Conservation (phyloP, 1,284 basidiomycete genomes). For the Ceratobasidium sp. region DNA sequence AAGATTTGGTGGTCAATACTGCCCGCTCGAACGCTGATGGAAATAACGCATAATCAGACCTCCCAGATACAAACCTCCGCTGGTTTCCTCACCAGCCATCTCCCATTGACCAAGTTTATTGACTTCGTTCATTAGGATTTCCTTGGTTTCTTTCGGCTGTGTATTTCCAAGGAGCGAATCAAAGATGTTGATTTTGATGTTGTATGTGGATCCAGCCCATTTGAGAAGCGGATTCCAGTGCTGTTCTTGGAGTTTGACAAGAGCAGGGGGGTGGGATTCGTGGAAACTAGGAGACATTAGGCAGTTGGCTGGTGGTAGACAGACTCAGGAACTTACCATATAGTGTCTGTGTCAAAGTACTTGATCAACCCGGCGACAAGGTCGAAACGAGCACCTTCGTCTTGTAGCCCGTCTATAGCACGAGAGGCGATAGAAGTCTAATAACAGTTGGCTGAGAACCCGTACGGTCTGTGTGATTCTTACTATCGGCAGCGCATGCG, state of each 20-base stretch:
- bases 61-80: neutral
- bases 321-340: slow-evolving; percentile 68
- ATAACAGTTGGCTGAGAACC: neutral
- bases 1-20: slow-evolving; percentile 89
- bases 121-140: slow-evolving; percentile 64
- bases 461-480: slow-evolving; percentile 47
- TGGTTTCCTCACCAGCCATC: slow-evolving; percentile 71
- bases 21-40: slow-evolving; percentile 84
- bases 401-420: slow-evolving; percentile 80
- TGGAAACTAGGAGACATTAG: slow-evolving; percentile 67
- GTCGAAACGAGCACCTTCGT: slow-evolving; percentile 63
- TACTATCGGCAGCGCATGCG: slow-evolving; percentile 90
- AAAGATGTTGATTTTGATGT: slow-evolving; percentile 68
- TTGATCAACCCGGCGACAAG: slow-evolving; percentile 76
- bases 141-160: slow-evolving; percentile 71
- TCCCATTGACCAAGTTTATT: slow-evolving; percentile 77
- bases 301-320: slow-evolving; percentile 9
- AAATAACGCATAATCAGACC: neutral
- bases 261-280: slow-evolving; percentile 71
- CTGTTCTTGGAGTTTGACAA: slow-evolving; percentile 80
- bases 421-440: slow-evolving; percentile 88
- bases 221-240: slow-evolving; percentile 89
- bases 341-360: slow-evolving; percentile 94
- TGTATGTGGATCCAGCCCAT: slow-evolving; percentile 75
- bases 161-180: slow-evolving; percentile 69